Evolutionary conservation across 2,329 filamentous ascomycete species (phyloP).

Genomic region (Volutella citrinella): DNA sequence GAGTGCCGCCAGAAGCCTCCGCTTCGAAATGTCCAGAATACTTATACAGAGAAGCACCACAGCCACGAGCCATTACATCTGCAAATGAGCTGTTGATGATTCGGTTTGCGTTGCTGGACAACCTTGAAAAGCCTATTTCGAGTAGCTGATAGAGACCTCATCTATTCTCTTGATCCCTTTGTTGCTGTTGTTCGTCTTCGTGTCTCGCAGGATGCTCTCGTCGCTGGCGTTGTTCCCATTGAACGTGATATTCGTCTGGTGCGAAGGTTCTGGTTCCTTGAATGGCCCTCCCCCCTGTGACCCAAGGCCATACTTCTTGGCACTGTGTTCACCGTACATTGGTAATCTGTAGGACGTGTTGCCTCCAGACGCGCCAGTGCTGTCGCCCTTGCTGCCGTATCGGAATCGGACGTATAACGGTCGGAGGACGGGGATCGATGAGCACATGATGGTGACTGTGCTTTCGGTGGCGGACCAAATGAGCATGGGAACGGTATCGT

Average conservation of each 20-base stretch:
- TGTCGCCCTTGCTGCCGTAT: slow-evolving; percentile 13
- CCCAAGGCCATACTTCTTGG: slow-evolving; percentile 5
- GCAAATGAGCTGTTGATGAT: no score
- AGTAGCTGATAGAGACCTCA: slow-evolving; percentile 13
- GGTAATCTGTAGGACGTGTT: slow-evolving; percentile 8
- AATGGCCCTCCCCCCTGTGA: neutral
- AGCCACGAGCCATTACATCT: no score
- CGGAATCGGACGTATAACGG: slow-evolving; percentile 12
- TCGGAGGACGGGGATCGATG: slow-evolving; percentile 10
- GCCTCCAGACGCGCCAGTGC: neutral
- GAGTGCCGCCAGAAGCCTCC: no score
- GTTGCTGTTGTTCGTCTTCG: slow-evolving; percentile 4
- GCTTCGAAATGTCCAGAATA: no score
- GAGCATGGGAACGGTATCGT: slow-evolving; percentile 15
- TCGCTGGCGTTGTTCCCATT: slow-evolving; percentile 13
- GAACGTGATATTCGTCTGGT: neutral
- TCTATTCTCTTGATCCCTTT: slow-evolving; percentile 10
- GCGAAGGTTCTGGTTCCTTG: neutral
- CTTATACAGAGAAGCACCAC: no score
- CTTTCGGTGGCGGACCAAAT: slow-evolving; percentile 17
- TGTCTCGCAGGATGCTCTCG: slow-evolving; percentile 12
- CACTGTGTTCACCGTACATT: slow-evolving; percentile 11
- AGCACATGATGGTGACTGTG: slow-evolving; percentile 15
- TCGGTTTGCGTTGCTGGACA: no score
- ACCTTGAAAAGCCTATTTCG: no score